Evolutionary conservation across 2,329 filamentous ascomycete species (phyloP), one percentile per base, ranked within the genome.

Genomic region (Pyrenochaeta sp.): DNA sequence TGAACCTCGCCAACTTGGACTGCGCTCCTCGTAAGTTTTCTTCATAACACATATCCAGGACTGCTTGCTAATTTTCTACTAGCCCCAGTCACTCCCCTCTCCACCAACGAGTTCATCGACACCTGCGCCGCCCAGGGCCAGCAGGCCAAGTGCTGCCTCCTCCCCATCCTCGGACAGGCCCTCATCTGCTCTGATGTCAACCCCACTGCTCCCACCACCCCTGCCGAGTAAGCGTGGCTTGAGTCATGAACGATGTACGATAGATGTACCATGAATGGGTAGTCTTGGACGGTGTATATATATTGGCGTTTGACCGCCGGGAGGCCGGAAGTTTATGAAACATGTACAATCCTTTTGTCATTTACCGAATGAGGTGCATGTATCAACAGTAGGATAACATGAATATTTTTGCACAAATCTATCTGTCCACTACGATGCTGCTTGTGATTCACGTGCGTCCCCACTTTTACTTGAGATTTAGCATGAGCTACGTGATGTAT

Each of bases 1-100:
- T 88, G 33, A 81, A 83, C 54, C 57, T 87, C 52, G 83, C 81
- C 2, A 76, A 85, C 69, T 76, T 87, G 20, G 77, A 88, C 77
- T 89, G 86, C 71, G 74, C 65, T 15, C 69, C 75, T 52, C 84
- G 84, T 85, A 76, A 63, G 83, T 77, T 14, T 40, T 46, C n/a
- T n/a, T 21, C 9, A 37, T 14, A 7, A 5, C 23, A 12, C 4
- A 12, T 43, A 17, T 12, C 14, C 17, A 20, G 0, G 23, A 14
- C n/a, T 31, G n/a, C 2, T 27, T 30, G 21, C 55, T 71, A 55
- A 71, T 63, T 39, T 2, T 1, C 11, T 7, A 10, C n/a, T 51
- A 78, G 76, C 76, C n/a, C 45, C 63, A 7, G 55, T 51, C 42
- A 68, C 61, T 4, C 81, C 82, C 12, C 63, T 65, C 32, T 66